Evolutionary conservation across 2,329 filamentous ascomycete species (phyloP).

Genomic region (Diaporthe batatas): DNA sequence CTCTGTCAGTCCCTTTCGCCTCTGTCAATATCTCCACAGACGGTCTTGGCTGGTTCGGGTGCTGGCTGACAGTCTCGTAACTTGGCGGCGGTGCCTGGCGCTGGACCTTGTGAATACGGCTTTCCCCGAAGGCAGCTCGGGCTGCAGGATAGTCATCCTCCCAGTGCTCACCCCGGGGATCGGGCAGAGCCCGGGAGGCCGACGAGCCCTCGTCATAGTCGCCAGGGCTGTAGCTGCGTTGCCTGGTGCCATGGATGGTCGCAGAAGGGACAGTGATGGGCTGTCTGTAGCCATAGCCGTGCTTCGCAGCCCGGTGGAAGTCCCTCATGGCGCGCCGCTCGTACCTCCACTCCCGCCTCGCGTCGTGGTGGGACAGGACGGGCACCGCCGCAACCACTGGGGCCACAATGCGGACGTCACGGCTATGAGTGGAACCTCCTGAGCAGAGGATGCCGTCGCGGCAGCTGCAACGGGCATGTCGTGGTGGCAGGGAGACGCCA

Average conservation of each 20-base stretch:
- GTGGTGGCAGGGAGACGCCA: not conserved
- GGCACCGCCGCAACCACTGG: not conserved
- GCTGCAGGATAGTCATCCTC: conserved; percentile 1
- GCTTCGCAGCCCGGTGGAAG: conserved; percentile 35
- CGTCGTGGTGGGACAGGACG: conserved; percentile 28
- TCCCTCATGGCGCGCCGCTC: conserved; percentile 40
- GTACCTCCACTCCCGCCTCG: conserved; percentile 38
- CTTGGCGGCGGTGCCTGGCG: conserved; percentile 32
- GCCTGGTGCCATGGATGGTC: not conserved
- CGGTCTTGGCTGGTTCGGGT: not conserved
- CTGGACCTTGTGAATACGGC: not conserved
- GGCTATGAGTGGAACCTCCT: not conserved
- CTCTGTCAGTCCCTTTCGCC: conserved; percentile 10
- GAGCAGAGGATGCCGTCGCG: conserved; percentile 3
- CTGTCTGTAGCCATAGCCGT: conserved; percentile 18
- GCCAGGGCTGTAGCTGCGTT: not conserved
- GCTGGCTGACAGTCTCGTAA: conserved; percentile 36
- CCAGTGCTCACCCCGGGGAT: conserved; percentile 2
- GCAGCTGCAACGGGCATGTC: conserved; percentile 14
- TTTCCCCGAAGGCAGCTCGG: not conserved
- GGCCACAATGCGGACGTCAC: not conserved
- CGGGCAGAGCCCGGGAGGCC: not conserved
- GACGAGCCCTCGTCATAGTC: conserved; percentile 7
- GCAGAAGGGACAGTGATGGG: conserved; percentile 19
- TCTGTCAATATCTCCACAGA: conserved; percentile 29